These are phyloP conservation scores for Endotrypanum monterogeii DNA, from an alignment of 208 protist species.

Conservation along the genomic window DNA sequence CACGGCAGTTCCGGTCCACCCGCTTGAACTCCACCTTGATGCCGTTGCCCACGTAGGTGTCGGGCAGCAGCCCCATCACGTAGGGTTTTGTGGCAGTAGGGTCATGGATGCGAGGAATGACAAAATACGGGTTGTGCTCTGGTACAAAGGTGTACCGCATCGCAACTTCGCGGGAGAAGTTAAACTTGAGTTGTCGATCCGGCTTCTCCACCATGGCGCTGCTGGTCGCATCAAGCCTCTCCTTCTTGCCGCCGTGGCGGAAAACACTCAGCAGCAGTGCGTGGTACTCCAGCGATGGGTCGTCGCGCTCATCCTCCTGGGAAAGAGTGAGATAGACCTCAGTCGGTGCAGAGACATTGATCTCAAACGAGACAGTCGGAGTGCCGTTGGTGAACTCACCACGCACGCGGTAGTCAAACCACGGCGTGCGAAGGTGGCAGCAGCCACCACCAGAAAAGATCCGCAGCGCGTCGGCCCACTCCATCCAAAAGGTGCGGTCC, in stretches of 20 bases:
- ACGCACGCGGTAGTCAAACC: slow-evolving; percentile 80
- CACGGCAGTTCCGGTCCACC: slow-evolving; percentile 56
- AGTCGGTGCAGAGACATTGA: slow-evolving; percentile 57
- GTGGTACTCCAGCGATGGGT: slow-evolving; percentile 45
- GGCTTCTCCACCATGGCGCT: slow-evolving; percentile 71
- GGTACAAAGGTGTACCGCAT: slow-evolving; percentile 70
- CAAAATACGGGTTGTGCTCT: slow-evolving; percentile 73
- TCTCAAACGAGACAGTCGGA: slow-evolving; percentile 61
- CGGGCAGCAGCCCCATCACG: slow-evolving; percentile 65
- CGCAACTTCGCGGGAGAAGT: slow-evolving; percentile 76
- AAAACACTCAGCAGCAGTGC: slow-evolving; percentile 73
- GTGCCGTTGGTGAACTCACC: slow-evolving; percentile 63
- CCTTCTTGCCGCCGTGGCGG: slow-evolving; percentile 58
- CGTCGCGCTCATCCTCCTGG: slow-evolving; percentile 76
- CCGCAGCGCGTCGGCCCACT: slow-evolving; percentile 66
- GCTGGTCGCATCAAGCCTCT: slow-evolving; percentile 69
- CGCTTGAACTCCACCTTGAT: slow-evolving; percentile 75
- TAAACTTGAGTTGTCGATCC: slow-evolving; percentile 73
- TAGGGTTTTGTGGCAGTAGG: slow-evolving; percentile 53
- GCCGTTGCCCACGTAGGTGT: slow-evolving; percentile 75
- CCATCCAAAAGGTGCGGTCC: slow-evolving; percentile 85
- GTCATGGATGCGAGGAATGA: slow-evolving; percentile 77
- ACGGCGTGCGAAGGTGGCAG: slow-evolving; percentile 66
- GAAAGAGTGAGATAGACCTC: slow-evolving; percentile 69
- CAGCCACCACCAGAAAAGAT: slow-evolving; percentile 68